A percentile compares a stretch with the other conserved stretches of the same genome.
phyloP scores from a whole-genome alignment of 2,329 filamentous ascomycete genomes.

The Fusarium dimerum region DNA sequence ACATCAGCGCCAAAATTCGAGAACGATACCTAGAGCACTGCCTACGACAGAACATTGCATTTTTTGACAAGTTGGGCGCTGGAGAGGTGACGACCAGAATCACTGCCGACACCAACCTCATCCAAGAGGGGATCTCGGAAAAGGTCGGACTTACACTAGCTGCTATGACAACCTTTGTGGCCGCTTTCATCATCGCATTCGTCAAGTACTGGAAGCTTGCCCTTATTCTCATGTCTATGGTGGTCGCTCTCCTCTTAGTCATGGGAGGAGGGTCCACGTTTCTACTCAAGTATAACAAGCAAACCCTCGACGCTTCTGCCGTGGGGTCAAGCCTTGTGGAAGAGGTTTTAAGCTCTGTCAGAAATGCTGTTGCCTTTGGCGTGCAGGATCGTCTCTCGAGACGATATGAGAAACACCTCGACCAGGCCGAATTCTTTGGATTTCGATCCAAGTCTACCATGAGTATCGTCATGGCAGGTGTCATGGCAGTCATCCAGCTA shows the following conservation, averaged over 20 bases:
- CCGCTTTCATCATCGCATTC: slow-evolving; percentile 82
- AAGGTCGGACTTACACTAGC: slow-evolving; percentile 72
- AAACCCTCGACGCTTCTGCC: slow-evolving; percentile 72
- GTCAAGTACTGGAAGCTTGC: slow-evolving; percentile 83
- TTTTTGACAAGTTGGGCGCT: slow-evolving; percentile 44
- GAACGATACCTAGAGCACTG: slow-evolving; percentile 45
- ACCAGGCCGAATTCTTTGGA: slow-evolving; percentile 67
- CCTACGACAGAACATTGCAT: slow-evolving; percentile 50
- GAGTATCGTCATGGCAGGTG: slow-evolving; percentile 70
- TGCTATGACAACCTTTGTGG: slow-evolving; percentile 73
- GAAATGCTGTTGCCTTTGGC: slow-evolving; percentile 83
- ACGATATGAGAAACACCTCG: slow-evolving; percentile 72
- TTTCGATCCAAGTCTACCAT: slow-evolving; percentile 67
- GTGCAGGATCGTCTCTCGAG: slow-evolving; percentile 79
- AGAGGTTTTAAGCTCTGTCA: slow-evolving; percentile 82
- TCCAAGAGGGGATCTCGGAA: slow-evolving; percentile 83
- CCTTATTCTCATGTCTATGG: slow-evolving; percentile 72
- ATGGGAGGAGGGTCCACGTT: slow-evolving; percentile 69
- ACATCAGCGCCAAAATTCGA: slow-evolving; percentile 41
- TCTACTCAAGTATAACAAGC: slow-evolving; percentile 73
- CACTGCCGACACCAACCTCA: slow-evolving; percentile 79
- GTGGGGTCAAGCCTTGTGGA: slow-evolving; percentile 78
- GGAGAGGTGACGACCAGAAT: slow-evolving; percentile 49
- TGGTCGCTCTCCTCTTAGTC: slow-evolving; percentile 68
- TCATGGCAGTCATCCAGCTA: slow-evolving; percentile 75